Base-by-base conservation (phyloP, 331 rosid genomes). In the Prunus yedoensis region DNA sequence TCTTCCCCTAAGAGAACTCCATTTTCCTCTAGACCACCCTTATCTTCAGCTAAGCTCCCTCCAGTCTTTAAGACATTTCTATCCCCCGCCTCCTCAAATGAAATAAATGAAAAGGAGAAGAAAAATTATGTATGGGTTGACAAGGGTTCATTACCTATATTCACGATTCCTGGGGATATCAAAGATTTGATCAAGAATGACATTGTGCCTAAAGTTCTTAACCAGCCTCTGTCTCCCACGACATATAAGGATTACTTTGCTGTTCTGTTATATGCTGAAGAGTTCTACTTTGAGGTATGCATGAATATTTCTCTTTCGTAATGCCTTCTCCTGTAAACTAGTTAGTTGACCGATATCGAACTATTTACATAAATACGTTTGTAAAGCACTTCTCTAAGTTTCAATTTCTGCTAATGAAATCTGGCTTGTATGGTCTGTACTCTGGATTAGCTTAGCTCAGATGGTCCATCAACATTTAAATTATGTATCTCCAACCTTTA, bases 171-270 rank as follows among this genome's bases (percentile, higher is more conserved):
- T 8, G 69, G 53, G 50, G 46, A 56, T 72, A 53, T 78, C 27
- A 65, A 78, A 47, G 83, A 41, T 18, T 65, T 78, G 67, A 81
- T 84, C 51, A 53, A 84, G 78, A 56, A 30, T 2, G 77, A 71
- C 30, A 71, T 71, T 17, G 74, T 47, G 49, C 88, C 88, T 4
- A 21, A 50, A 30, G 71, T 81, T 56, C 49, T 85, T 8, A 45
- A 61, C 4, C 57, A 52, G 23, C 70, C 68, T 27, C 10, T 81
- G 66, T 81, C 79, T 27, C 63, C 62, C 63, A 20, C 51, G 11
- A 74, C 83, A 7, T 84, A 84, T n/a, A 74, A 71, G 80, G 74
- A 70, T 63, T 77, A 56, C 83, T 85, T 84, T 78, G 68, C 85
- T 23, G 73, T 81, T 74, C 73, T 70, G 16, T 32, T 78, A 67